Percentiles rank a stretch among this genome's conserved stretches.
Evolutionary conservation across 352 stramenopile species (phyloP).

Genomic region (Phytophthora sp.): DNA sequence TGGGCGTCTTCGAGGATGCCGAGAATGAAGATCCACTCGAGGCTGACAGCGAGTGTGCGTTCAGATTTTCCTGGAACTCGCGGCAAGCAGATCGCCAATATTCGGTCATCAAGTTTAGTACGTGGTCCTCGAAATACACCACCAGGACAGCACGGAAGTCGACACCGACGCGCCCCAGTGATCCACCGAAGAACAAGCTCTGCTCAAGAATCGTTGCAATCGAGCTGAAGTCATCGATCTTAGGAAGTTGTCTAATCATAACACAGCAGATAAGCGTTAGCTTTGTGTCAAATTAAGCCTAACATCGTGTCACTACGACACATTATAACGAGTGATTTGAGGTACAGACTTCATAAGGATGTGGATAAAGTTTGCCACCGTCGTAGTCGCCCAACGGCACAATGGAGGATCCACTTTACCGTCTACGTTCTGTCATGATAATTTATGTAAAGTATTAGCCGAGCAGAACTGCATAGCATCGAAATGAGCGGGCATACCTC

Average conservation of each 20-base stretch:
- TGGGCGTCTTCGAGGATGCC: conserved; percentile 55
- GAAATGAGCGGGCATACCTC: conserved; percentile 36
- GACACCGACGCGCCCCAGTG: conserved; percentile 78
- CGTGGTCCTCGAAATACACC: conserved; percentile 85
- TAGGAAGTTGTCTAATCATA: conserved; percentile 73
- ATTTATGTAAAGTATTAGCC: not conserved
- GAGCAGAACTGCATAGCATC: not conserved
- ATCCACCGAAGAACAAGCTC: conserved; percentile 86
- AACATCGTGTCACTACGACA: not conserved
- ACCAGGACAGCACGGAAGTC: conserved; percentile 85
- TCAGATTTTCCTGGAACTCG: conserved; percentile 72
- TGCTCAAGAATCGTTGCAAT: conserved; percentile 84
- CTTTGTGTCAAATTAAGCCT: not conserved
- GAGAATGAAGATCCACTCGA: conserved; percentile 26
- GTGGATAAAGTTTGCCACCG: conserved; percentile 80
- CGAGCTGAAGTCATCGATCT: conserved; percentile 85
- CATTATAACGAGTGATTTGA: not conserved
- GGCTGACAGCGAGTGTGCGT: conserved; percentile 40
- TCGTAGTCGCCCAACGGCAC: conserved; percentile 82
- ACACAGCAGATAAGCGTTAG: conserved; percentile 1
- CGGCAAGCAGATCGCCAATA: conserved; percentile 60
- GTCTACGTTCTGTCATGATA: conserved; percentile 53
- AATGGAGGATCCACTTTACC: conserved; percentile 83
- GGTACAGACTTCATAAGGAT: conserved; percentile 76
- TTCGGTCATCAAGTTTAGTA: conserved; percentile 67